phyloP scores from a whole-genome alignment of 1,139 yeast species.

The Saccharomyces hybrid region DNA sequence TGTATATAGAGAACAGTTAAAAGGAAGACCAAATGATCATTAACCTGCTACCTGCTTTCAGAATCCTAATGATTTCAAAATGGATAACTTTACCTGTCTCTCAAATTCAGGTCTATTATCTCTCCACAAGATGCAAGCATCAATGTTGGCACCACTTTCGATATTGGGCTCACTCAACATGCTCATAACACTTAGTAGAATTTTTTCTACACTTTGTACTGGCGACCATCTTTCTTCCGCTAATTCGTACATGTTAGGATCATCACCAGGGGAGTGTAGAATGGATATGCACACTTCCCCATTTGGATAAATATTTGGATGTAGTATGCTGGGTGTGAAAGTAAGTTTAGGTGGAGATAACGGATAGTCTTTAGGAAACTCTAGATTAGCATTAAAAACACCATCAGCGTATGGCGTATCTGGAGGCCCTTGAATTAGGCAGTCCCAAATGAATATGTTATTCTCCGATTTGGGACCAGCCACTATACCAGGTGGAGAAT shows the following conservation, averaged over 20 bases:
- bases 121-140: constrained; percentile 93
- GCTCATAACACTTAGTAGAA: constrained; percentile 81
- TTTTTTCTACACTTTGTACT: constrained; percentile 92
- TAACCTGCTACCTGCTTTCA: constrained; percentile 4
- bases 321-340: constrained; percentile 78
- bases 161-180: constrained; percentile 97
- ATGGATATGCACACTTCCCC: constrained; percentile 96
- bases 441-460: constrained; percentile 82
- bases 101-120: constrained; percentile 66
- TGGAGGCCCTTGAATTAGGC: constrained; percentile 86
- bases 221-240: constrained; percentile 99
- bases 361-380: constrained; percentile 89
- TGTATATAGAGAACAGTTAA: constrained; percentile 1
- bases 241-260: constrained; percentile 88
- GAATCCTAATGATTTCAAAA: constrained; percentile 28
- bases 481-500: constrained; percentile 90
- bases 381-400: constrained; percentile 72
- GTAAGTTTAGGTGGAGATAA: constrained; percentile 80
- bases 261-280: constrained; percentile 93
- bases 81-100: constrained; percentile 41
- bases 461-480: constrained; percentile 87
- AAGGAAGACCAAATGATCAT: background rate
- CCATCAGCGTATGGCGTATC: constrained; percentile 93
- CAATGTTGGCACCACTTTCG: constrained; percentile 94
- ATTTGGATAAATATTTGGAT: constrained; percentile 88